Conservation (phyloP, 257 asterid genomes). For the Ballota nigra region DNA sequence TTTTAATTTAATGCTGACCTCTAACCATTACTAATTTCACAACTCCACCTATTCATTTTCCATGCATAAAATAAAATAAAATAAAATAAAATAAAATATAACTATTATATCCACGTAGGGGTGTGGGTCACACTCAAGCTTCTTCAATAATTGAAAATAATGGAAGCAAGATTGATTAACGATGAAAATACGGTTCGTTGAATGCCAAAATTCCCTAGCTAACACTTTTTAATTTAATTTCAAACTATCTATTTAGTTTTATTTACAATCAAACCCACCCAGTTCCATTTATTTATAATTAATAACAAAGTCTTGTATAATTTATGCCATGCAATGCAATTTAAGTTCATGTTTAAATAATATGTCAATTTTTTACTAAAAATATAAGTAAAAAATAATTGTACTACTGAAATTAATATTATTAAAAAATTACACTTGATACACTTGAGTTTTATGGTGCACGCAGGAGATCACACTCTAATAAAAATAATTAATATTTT, state of each 20-base stretch:
- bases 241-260: background rate
- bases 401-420: too few species aligned
- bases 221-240: background rate
- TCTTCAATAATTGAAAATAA: conserved; percentile 1
- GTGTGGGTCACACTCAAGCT: background rate
- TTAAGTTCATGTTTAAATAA: too few species aligned
- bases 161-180: background rate
- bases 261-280: background rate
- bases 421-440: too few species aligned
- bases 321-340: too few species aligned
- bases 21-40: conserved; percentile 7
- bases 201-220: background rate
- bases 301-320: too few species aligned
- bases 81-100: background rate
- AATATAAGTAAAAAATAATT: too few species aligned
- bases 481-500: too few species aligned
- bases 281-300: background rate
- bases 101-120: background rate
- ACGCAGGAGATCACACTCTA: too few species aligned
- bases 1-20: conserved; percentile 3
- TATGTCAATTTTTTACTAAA: too few species aligned
- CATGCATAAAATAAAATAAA: background rate
- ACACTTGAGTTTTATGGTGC: too few species aligned
- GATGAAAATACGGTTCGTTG: background rate
- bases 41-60: background rate